Evolutionary conservation across 108 stramenopile species (phyloP).

Genomic region (Cyclotella atomus): DNA sequence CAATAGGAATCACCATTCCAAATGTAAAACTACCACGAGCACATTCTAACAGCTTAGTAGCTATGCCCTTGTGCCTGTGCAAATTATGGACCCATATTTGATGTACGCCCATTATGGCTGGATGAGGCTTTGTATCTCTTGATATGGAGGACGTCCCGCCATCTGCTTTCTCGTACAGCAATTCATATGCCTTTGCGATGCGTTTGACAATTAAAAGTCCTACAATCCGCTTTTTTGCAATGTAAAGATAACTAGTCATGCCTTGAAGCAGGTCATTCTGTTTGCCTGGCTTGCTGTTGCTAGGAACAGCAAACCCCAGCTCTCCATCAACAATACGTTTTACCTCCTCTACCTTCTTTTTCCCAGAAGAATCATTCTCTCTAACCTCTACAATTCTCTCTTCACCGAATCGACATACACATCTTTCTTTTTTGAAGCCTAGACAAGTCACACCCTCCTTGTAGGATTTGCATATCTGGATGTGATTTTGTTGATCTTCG

Average conservation of each 20-base stretch:
- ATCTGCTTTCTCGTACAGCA: constrained; percentile 24
- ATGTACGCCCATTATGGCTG: constrained; percentile 73
- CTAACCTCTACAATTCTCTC: constrained; percentile 56
- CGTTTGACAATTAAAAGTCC: constrained; percentile 59
- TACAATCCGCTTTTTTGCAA: constrained; percentile 65
- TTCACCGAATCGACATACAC: constrained; percentile 3
- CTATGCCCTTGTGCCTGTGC: constrained; percentile 67
- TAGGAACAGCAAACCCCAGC: constrained; percentile 64
- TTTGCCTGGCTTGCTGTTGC: not conserved
- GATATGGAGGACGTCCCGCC: constrained; percentile 16
- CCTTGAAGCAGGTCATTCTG: constrained; percentile 2
- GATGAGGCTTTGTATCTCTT: constrained; percentile 44
- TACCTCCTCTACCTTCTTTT: constrained; percentile 55
- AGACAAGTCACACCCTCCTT: constrained; percentile 60
- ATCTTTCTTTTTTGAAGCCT: constrained; percentile 47
- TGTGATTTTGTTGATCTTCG: constrained; percentile 67
- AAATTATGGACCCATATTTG: constrained; percentile 76
- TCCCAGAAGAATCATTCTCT: constrained; percentile 39
- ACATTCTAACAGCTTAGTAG: constrained; percentile 64
- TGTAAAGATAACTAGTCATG: constrained; percentile 62
- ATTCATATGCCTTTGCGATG: constrained; percentile 59
- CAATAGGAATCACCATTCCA: constrained; percentile 59
- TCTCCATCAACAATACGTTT: constrained; percentile 64
- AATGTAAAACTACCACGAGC: constrained; percentile 69
- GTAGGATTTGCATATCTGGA: constrained; percentile 58